Conservation (phyloP, 805 yeast genomes). For the Kluyveromyces starmeri region DNA sequence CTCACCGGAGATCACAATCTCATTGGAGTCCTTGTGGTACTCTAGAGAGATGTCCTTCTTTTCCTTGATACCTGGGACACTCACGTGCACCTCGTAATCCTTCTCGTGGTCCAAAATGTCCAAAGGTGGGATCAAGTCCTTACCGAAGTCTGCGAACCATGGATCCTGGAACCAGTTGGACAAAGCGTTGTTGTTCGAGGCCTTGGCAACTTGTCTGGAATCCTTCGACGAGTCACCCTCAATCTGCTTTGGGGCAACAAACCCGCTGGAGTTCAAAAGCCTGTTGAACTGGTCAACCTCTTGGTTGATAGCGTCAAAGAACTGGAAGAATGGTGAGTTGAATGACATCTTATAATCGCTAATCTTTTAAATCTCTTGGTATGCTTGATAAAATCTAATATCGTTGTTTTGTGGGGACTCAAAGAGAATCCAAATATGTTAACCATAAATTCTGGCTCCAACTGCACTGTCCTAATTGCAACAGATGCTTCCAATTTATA, state of each 20-base stretch:
- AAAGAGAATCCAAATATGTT: no score
- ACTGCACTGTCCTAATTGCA: no score
- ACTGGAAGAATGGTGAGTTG: conserved; percentile 36
- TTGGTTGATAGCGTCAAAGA: conserved; percentile 35
- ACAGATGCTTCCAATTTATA: no score
- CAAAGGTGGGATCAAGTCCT: conserved; percentile 34
- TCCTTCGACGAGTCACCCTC: conserved; percentile 8
- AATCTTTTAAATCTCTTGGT: no score
- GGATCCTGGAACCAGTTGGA: conserved; percentile 21
- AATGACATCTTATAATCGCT: conserved; percentile 28
- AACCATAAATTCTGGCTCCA: no score
- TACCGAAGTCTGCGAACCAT: conserved; percentile 21
- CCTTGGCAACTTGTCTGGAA: neutral
- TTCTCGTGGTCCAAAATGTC: conserved; percentile 38
- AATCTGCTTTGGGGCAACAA: conserved; percentile 17
- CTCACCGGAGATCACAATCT: conserved; percentile 37
- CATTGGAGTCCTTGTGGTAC: conserved; percentile 37
- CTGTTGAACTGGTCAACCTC: conserved; percentile 35
- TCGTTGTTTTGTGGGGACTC: no score
- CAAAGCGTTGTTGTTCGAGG: conserved; percentile 7
- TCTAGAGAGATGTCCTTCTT: conserved; percentile 38
- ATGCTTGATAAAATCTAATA: no score
- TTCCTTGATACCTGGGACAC: conserved; percentile 40
- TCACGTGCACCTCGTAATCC: conserved; percentile 34
- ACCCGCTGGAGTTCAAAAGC: conserved; percentile 25